Evolutionary conservation across 768 basidiomycete species (phyloP), one percentile per base, ranked within the genome.

Genomic region (Clitopilus passeckerianus): DNA sequence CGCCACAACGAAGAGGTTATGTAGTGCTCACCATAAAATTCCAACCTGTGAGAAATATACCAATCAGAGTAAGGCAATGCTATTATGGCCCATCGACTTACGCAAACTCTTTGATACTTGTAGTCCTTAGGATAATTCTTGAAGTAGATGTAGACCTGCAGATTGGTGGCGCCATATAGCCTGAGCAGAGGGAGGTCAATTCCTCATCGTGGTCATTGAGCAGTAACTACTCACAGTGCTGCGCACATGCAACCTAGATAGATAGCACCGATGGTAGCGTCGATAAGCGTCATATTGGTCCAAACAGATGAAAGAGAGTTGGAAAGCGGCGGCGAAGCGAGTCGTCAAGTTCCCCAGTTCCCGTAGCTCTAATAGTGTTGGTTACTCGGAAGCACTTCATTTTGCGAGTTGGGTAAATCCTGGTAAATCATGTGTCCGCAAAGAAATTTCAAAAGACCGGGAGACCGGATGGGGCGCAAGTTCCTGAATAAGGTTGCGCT

Each of bases 241-340:
- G 71, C 66, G 52, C 63, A 60, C 43, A 70, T 58, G 9, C 66
- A 58, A 15, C 71, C 71, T 33, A 73, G 15, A 57, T 70, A 70
- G 30, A 64, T 63, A 8, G 69, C 71, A 37, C 71, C 71, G 0
- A 71, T 55, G 6, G 71, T 73, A 60, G 66, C 68, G 50, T 59
- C 67, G 34, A 71, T 54, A n/a, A 66, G 52, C 37, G 14, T n/a
- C 27, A 30, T 30, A 30, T 9, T 41, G 37, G 37, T 41, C 37
- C 37, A 41, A 41, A 41, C 3, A 41, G 37, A 15, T 3, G n/a
- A 41, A 41, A 15, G 12, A 41, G 37, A 41, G 37, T 41, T 4
- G n/a, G n/a, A 41, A 30, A 7, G 27, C 27, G 37, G n/a, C 37
- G n/a, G 10, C 12, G 37, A 41, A 41, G 37, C 37, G 37, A 41